phyloP scores from a whole-genome alignment of 2,329 filamentous ascomycete genomes.

The Lecanoromycetidae sp. region DNA sequence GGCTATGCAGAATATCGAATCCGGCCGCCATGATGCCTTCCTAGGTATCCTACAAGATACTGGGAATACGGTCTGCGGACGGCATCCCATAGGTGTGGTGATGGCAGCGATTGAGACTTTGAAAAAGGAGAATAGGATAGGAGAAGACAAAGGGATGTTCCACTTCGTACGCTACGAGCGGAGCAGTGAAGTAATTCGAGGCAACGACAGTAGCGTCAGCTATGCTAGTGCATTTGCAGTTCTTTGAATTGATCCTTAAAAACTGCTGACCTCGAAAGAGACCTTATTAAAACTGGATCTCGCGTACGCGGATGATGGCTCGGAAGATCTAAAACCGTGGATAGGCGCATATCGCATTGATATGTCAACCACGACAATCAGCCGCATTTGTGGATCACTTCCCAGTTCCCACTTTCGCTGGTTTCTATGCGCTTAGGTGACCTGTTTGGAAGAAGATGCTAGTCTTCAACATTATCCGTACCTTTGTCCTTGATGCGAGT shows the following conservation, averaged over 20 bases:
- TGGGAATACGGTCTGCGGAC: conserved; percentile 82
- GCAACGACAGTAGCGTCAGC: conserved; percentile 75
- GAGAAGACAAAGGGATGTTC: conserved; percentile 43
- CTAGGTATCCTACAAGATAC: conserved; percentile 57
- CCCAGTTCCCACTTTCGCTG: no score
- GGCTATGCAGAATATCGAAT: conserved; percentile 75
- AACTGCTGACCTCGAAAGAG: no score
- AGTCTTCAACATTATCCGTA: no score
- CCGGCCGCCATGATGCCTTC: conserved; percentile 60
- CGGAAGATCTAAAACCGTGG: no score
- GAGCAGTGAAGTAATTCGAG: conserved; percentile 58
- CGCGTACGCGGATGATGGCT: background rate
- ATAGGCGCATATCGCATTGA: no score
- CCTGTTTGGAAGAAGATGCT: no score
- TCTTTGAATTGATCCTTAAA: conserved; percentile 9
- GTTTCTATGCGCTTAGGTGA: no score
- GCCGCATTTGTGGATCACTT: no score
- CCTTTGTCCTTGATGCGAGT: no score
- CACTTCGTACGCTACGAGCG: conserved; percentile 77
- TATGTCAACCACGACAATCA: no score
- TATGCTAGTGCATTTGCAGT: conserved; percentile 66
- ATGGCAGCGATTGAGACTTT: conserved; percentile 72
- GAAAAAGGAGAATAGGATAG: conserved; percentile 24
- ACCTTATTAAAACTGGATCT: no score
- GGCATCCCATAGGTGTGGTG: conserved; percentile 85